Conservation (phyloP, 305 asterid species). For the Caryopteris hybrid region DNA sequence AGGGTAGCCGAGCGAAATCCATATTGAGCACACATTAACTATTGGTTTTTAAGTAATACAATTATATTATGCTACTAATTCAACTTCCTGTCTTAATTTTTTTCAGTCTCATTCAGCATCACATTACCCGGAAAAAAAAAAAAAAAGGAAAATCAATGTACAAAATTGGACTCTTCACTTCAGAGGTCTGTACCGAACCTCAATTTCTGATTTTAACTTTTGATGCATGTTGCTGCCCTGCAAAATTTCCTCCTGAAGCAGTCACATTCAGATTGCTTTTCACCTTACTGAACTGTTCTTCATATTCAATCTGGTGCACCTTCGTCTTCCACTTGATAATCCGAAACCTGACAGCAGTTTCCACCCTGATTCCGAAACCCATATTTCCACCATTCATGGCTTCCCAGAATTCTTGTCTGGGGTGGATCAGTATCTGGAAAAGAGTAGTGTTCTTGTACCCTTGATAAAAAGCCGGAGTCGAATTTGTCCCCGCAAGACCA, state of each 20-base stretch:
- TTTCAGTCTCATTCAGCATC: neutral
- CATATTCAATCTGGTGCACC: slow-evolving; percentile 13
- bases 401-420: slow-evolving; percentile 13
- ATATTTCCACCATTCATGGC: neutral
- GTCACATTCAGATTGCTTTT: slow-evolving; percentile 19
- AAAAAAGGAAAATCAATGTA: neutral
- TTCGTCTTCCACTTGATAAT: slow-evolving; percentile 41
- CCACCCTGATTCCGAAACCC: slow-evolving; percentile 18
- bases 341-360: slow-evolving; percentile 31
- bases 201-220: slow-evolving; percentile 1
- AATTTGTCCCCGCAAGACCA: slow-evolving; percentile 23
- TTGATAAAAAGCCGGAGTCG: slow-evolving; percentile 32
- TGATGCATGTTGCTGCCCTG: slow-evolving; percentile 4
- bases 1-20: neutral
- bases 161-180: neutral
- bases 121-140: neutral
- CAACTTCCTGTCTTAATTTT: neutral
- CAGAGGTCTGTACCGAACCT: slow-evolving; percentile 1
- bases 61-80: neutral
- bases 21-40: neutral
- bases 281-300: slow-evolving; percentile 19
- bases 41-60: neutral
- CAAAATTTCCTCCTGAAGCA: slow-evolving; percentile 13
- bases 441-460: slow-evolving; percentile 29
- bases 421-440: slow-evolving; percentile 10